Percentiles rank a stretch among this genome's conserved stretches.
Evolutionary conservation across 768 basidiomycete genomes (phyloP).

Genomic region (Collybiopsis luxurians): DNA sequence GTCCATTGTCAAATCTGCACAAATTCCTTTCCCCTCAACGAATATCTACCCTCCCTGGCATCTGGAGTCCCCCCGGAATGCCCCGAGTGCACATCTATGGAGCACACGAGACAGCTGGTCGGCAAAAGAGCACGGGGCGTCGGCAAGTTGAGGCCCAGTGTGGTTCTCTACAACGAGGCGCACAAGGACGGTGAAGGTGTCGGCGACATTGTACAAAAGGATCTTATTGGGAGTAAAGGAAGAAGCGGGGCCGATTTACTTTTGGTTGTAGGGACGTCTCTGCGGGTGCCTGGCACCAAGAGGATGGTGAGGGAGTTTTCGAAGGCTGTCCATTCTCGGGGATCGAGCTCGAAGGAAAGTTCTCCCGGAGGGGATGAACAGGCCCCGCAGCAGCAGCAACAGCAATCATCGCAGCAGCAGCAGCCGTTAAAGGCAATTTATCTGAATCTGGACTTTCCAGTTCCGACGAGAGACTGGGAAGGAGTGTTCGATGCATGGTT

Average conservation of each 20-base stretch:
- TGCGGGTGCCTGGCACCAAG: conserved; percentile 89
- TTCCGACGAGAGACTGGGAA: conserved; percentile 84
- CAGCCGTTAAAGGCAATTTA: conserved; percentile 70
- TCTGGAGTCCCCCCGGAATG: conserved; percentile 70
- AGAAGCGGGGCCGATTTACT: conserved; percentile 77
- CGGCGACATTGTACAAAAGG: conserved; percentile 78
- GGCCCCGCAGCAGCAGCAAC: conserved; percentile 8
- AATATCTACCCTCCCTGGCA: conserved; percentile 58
- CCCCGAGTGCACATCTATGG: conserved; percentile 72
- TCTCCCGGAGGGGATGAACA: neutral
- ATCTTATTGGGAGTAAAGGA: conserved; percentile 72
- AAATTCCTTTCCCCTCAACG: conserved; percentile 61
- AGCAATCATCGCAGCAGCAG: conserved; percentile 36
- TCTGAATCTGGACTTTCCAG: conserved; percentile 85
- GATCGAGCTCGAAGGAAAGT: conserved; percentile 27
- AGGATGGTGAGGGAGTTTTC: conserved; percentile 87
- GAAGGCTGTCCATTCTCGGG: conserved; percentile 65
- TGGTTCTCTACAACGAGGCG: conserved; percentile 87
- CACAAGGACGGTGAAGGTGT: conserved; percentile 88
- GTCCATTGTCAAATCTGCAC: conserved; percentile 83
- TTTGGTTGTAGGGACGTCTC: conserved; percentile 86
- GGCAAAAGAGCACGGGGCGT: conserved; percentile 80
- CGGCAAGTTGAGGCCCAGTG: conserved; percentile 79
- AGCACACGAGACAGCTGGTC: conserved; percentile 64
- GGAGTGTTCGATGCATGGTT: conserved; percentile 90